phyloP scores from a whole-genome alignment of 2,329 filamentous ascomycete species.

The Coniochaeta sp. region DNA sequence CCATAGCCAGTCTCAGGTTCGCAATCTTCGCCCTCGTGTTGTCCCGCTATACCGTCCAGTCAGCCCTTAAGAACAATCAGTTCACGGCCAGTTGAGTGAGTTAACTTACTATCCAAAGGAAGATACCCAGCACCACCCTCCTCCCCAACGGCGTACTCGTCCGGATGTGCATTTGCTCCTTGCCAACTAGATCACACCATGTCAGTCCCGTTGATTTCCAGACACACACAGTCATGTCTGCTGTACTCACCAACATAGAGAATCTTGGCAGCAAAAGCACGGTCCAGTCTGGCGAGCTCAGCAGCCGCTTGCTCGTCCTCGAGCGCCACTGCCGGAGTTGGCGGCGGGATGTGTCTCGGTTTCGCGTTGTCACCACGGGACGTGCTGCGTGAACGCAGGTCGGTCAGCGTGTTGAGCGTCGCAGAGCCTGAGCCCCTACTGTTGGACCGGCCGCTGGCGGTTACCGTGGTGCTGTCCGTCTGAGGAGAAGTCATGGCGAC shows the following conservation, averaged over 20 bases:
- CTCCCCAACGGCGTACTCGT: neutral
- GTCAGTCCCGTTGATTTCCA: too few relatives aligned
- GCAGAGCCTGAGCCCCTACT: neutral
- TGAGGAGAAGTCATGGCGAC: neutral
- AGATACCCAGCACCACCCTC: conserved; percentile 18
- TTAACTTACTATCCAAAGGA: conserved; percentile 16
- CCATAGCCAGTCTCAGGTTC: conserved; percentile 50
- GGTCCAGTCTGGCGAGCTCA: conserved; percentile 36
- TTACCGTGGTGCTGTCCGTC: neutral
- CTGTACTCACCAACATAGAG: too few relatives aligned
- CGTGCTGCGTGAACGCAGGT: neutral
- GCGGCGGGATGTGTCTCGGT: neutral
- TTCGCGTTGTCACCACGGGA: neutral
- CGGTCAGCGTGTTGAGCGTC: neutral
- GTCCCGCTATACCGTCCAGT: too few relatives aligned
- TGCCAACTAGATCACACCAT: too few relatives aligned
- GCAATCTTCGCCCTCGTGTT: conserved; percentile 61
- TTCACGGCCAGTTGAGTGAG: conserved; percentile 39
- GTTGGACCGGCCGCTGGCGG: neutral
- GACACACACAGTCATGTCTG: too few relatives aligned
- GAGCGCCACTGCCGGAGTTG: conserved; percentile 16
- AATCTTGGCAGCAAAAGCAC: conserved; percentile 39
- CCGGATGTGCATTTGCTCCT: conserved; percentile 51
- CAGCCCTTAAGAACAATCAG: conserved; percentile 53
- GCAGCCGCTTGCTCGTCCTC: neutral